A percentile compares a stretch with the other conserved stretches of the same genome.
phyloP scores from a whole-genome alignment of 2,329 filamentous ascomycete genomes.

The Phialophora expanda region DNA sequence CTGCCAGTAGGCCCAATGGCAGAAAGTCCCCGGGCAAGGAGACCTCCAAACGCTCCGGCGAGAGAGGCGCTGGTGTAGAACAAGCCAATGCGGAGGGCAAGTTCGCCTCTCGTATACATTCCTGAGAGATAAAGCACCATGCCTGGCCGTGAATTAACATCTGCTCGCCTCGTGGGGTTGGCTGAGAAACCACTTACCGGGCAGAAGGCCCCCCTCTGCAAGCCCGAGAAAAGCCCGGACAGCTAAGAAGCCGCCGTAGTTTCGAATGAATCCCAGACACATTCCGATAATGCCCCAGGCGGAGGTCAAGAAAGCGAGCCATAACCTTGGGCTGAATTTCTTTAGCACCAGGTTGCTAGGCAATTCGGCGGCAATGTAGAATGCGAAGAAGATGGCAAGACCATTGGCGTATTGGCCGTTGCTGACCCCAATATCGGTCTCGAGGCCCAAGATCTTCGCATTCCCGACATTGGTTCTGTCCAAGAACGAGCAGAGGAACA shows the following conservation, averaged over 20 bases:
- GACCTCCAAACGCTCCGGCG: constrained; percentile 82
- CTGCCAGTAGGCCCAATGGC: constrained; percentile 67
- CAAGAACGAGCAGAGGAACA: constrained; percentile 69
- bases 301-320: constrained; percentile 51
- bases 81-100: constrained; percentile 76
- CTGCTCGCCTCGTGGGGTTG: not conserved
- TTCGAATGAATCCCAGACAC: constrained; percentile 37
- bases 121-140: constrained; percentile 52
- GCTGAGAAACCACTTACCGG: constrained; percentile 26
- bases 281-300: constrained; percentile 30
- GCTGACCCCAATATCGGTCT: constrained; percentile 62
- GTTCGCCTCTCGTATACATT: constrained; percentile 74
- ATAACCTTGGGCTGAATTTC: constrained; percentile 56
- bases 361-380: constrained; percentile 51
- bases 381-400: constrained; percentile 72
- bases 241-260: constrained; percentile 53
- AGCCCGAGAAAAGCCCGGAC: constrained; percentile 55
- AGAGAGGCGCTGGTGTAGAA: constrained; percentile 85
- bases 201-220: constrained; percentile 50
- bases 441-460: constrained; percentile 68
- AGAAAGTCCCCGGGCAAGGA: constrained; percentile 83
- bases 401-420: constrained; percentile 67
- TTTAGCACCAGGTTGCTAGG: constrained; percentile 54
- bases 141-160: constrained; percentile 37
- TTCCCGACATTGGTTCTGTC: constrained; percentile 77